Evolutionary conservation across 108 stramenopile species (phyloP).

Genomic region (Cyclotella baltica): DNA sequence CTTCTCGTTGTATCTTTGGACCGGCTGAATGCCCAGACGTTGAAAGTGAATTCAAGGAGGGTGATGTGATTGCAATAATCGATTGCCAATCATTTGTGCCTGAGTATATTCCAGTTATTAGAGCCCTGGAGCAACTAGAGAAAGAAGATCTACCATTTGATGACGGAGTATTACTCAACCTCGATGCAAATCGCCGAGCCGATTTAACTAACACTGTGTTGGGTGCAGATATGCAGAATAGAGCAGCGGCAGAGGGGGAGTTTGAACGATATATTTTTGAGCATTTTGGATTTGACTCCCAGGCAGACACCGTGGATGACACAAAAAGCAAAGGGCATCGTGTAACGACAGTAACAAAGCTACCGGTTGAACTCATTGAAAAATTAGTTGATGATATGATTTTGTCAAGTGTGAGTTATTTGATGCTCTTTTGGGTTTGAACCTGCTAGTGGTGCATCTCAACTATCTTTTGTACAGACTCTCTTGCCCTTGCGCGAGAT

Average conservation of each 20-base stretch:
- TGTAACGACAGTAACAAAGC: conserved; percentile 11
- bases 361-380: conserved; percentile 10
- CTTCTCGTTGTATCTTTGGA: conserved; percentile 19
- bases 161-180: conserved; percentile 41
- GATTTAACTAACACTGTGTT: conserved; percentile 39
- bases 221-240: conserved; percentile 26
- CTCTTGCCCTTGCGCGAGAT: conserved; percentile 55
- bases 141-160: conserved; percentile 39
- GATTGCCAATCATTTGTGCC: conserved; percentile 54
- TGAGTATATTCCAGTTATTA: conserved; percentile 49
- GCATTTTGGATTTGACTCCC: not conserved
- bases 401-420: conserved; percentile 23
- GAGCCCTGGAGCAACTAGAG: conserved; percentile 43
- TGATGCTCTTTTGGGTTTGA: not conserved
- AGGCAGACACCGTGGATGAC: not conserved
- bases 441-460: not conserved
- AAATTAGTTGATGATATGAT: conserved; percentile 44
- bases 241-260: conserved; percentile 19
- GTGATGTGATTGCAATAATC: conserved; percentile 40
- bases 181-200: conserved; percentile 30
- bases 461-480: not conserved
- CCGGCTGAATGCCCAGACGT: conserved; percentile 39
- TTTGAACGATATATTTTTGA: conserved; percentile 22
- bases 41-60: conserved; percentile 27
- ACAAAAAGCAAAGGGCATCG: not conserved